These are phyloP conservation scores for Schizochytrium sp. DNA, from an alignment of 108 stramenopile species.

Conservation along the genomic window DNA sequence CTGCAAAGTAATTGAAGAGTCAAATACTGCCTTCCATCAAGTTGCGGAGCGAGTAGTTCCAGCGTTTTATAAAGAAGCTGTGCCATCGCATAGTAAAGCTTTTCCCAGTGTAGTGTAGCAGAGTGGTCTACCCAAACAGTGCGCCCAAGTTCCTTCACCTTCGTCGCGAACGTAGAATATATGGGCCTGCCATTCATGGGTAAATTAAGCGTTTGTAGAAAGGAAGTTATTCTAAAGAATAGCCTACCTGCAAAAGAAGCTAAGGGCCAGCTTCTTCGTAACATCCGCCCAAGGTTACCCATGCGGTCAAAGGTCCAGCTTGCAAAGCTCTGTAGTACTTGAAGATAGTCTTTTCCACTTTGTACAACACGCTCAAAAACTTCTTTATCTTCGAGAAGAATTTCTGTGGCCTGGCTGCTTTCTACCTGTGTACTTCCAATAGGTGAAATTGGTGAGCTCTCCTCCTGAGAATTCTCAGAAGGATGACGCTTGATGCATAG, in stretches of 20 bases:
- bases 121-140: neutral
- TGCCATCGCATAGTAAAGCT: neutral
- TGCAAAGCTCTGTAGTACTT: slow-evolving; percentile 7
- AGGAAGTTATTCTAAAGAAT: neutral
- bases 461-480: neutral
- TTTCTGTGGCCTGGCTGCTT: neutral
- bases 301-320: slow-evolving; percentile 22
- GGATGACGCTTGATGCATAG: neutral
- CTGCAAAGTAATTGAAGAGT: neutral
- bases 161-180: neutral
- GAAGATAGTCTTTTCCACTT: slow-evolving; percentile 17
- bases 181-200: neutral
- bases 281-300: slow-evolving; percentile 17
- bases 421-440: neutral
- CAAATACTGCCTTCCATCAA: neutral
- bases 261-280: neutral
- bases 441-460: neutral
- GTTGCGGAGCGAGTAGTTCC: neutral
- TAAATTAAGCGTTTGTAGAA: neutral
- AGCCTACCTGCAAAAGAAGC: slow-evolving; percentile 11
- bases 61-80: neutral
- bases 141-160: neutral
- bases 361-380: neutral
- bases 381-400: neutral
- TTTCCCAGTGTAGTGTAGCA: neutral